phyloP scores from a whole-genome alignment of 75 land plant genomes.

The Sequoia sempervirens region DNA sequence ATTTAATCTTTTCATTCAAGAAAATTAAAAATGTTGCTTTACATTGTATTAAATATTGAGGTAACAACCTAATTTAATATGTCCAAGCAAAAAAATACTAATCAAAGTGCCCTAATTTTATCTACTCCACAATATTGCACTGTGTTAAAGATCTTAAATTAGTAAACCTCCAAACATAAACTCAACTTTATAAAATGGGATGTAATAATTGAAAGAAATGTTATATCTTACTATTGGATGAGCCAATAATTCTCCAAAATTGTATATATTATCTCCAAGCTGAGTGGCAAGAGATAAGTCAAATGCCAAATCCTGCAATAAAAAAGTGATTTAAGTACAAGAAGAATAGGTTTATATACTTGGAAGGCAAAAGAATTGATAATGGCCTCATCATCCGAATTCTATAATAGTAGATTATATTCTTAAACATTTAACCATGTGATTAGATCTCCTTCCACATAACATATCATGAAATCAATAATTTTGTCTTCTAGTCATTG shows the following conservation, averaged over 20 bases:
- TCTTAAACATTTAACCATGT: not conserved
- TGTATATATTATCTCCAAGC: conserved; percentile 94
- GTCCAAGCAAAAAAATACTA: not conserved
- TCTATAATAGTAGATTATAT: not conserved
- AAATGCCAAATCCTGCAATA: conserved; percentile 87
- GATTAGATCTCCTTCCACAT: not conserved
- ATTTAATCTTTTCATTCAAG: not conserved
- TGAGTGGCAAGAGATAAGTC: conserved; percentile 92
- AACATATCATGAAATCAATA: not conserved
- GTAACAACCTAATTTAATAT: not conserved
- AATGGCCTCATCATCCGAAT: not conserved
- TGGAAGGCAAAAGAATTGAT: not conserved
- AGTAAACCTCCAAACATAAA: not conserved
- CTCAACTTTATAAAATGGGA: not conserved
- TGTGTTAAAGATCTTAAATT: not conserved
- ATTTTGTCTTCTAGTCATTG: not conserved
- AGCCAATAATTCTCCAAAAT: conserved; percentile 95
- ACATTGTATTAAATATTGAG: not conserved
- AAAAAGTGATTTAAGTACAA: not conserved
- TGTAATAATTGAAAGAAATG: not conserved
- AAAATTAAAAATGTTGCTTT: not conserved
- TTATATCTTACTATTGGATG: conserved; percentile 86
- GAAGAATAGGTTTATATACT: not conserved
- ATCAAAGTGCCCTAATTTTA: not conserved
- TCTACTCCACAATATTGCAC: not conserved